These are phyloP conservation scores for Clavispora fructus DNA, from an alignment of 805 yeast species.

Conservation along the genomic window DNA sequence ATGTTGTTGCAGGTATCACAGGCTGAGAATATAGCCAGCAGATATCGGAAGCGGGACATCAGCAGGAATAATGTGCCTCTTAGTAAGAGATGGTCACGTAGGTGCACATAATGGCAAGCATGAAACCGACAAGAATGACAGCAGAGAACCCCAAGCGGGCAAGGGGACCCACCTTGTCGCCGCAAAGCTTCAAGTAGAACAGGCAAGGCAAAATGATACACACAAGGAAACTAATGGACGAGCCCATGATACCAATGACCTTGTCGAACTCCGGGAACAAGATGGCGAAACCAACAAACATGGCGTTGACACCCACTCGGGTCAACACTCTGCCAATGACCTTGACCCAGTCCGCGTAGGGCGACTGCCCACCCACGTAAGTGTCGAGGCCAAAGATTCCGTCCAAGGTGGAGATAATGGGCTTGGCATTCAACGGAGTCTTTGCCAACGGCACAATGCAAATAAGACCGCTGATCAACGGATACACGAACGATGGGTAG, in stretches of 20 bases:
- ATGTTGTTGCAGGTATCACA: too few species aligned
- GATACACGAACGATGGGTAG: slow-evolving; percentile 44
- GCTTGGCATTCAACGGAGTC: slow-evolving; percentile 77
- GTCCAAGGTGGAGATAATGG: slow-evolving; percentile 70
- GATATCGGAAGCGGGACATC: too few species aligned
- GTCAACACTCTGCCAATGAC: slow-evolving; percentile 15
- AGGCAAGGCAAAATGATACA: slow-evolving; percentile 74
- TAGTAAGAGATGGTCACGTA: slow-evolving; percentile 11
- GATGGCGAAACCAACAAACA: slow-evolving; percentile 56
- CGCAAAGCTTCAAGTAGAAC: slow-evolving; percentile 47
- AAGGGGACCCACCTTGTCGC: slow-evolving; percentile 6
- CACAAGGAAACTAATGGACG: slow-evolving; percentile 71
- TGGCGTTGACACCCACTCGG: slow-evolving; percentile 44
- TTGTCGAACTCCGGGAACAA: slow-evolving; percentile 75
- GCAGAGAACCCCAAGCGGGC: slow-evolving; percentile 11
- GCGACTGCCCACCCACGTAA: slow-evolving; percentile 6
- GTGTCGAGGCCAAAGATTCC: slow-evolving; percentile 36
- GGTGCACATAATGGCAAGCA: slow-evolving; percentile 19
- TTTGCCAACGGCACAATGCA: slow-evolving; percentile 83
- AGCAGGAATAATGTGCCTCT: background rate
- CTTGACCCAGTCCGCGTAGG: slow-evolving; percentile 2
- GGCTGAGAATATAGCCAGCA: too few species aligned
- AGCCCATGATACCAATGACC: slow-evolving; percentile 76
- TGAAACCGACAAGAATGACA: slow-evolving; percentile 6
- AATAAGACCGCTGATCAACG: slow-evolving; percentile 58